A percentile compares a stretch with the other conserved stretches of the same genome.
Conservation (phyloP, 306 rosid genomes). For the Comarum palustre region DNA sequence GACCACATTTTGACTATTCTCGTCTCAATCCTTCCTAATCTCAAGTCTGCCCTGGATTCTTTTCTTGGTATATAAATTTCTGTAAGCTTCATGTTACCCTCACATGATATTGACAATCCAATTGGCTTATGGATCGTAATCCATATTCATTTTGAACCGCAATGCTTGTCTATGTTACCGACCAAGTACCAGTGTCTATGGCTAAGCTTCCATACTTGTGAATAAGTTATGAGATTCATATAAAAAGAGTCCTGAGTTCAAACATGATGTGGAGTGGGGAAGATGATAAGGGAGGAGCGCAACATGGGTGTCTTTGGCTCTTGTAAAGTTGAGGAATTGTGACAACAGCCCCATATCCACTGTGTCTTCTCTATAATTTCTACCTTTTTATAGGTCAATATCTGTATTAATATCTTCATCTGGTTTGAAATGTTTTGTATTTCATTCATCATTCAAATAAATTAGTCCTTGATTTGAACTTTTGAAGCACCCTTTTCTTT, state of each 20-base stretch:
- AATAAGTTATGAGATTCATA: neutral
- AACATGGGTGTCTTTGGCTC: slow-evolving; percentile 22
- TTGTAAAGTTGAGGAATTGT: slow-evolving; percentile 5
- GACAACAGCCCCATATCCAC: neutral
- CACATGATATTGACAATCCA: too few species aligned
- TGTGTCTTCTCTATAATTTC: neutral
- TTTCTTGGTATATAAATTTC: too few species aligned
- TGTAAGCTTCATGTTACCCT: too few species aligned
- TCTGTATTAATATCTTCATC: neutral
- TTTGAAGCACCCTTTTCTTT: neutral
- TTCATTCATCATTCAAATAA: slow-evolving; percentile 2
- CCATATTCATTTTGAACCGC: neutral
- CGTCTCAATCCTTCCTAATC: too few species aligned
- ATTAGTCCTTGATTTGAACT: neutral
- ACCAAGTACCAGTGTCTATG: neutral
- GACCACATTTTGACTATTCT: too few species aligned
- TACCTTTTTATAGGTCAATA: neutral
- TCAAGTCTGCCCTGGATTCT: too few species aligned
- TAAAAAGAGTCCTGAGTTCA: neutral
- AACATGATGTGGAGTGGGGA: neutral
- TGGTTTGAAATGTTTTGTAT: neutral
- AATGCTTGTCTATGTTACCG: neutral
- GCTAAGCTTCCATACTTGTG: neutral
- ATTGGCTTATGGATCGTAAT: too few species aligned
- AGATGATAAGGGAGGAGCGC: slow-evolving; percentile 28